Evolutionary conservation across 2,329 filamentous ascomycete genomes (phyloP), one percentile per base, ranked within the genome.

Genomic region (Hypomyces rosellus): DNA sequence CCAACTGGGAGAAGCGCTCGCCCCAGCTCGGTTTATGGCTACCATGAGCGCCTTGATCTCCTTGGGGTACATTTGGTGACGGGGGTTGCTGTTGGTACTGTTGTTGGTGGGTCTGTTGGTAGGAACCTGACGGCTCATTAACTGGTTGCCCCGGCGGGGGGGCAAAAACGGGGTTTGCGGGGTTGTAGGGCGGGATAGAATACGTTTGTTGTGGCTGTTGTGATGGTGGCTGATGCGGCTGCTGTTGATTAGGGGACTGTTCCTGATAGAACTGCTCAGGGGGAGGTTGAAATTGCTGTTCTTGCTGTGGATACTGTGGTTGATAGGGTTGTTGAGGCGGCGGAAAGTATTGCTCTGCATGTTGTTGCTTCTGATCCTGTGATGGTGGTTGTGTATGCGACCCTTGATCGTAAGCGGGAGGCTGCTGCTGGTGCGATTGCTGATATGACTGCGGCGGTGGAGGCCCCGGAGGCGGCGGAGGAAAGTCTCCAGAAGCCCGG

Each of bases 1-100:
- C 61, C 15, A 68, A 59, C 25, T 59, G 59, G 16, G 61, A 62
- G 48, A 68, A 62, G 18, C 58, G 57, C 34, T 64, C 63, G 30
- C 61, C 54, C 65, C 65, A 67, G 4, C 55, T 50, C 3, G 49
- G 44, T 36, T 54, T 60, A 37, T 58, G 48, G 12, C 49, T 22
- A 5, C 44, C 46, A 12, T 49, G 45, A 13, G 48, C 46, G n/a
- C 41, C 49, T 18, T 37, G 16, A 14, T 41, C 16, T 13, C 12
- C n/a, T n/a, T 18, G 9, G 30, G 40, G 5, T 6, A 13, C 13
- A 20, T n/a, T 20, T 13, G 22, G 34, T 30, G 36, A 20, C 9
- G 45, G 37, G 30, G 22, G 48, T 11, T 45, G 44, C 33, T 47
- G 56, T 48, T 33, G 11, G 20, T 45, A 30, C 15, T 42, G 45